Percentiles rank a stretch among this genome's conserved stretches.
Evolutionary conservation across 495 filamentous ascomycete genomes (phyloP).

Genomic region (Annulohypoxylon bovei): DNA sequence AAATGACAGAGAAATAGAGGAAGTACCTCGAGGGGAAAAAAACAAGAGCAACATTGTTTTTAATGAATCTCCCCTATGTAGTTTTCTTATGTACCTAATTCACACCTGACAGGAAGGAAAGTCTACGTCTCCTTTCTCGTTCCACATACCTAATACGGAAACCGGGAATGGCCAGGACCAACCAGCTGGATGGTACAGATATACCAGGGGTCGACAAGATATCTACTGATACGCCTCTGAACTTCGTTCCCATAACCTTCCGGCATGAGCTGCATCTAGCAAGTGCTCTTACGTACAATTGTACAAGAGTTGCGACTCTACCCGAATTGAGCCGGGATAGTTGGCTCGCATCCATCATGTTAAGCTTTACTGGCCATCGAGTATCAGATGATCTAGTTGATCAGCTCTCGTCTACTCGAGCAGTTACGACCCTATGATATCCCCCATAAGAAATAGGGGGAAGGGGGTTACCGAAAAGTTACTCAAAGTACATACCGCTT

Average conservation of each 20-base stretch:
- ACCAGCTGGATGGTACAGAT: not conserved
- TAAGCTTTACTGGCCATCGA: constrained; percentile 38
- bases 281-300: constrained; percentile 38
- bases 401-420: constrained; percentile 39
- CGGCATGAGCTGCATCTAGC: constrained; percentile 22
- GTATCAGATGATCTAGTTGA: constrained; percentile 44
- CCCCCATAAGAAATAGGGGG: constrained; percentile 15
- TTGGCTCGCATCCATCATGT: constrained; percentile 40
- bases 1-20: not conserved
- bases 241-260: constrained; percentile 21
- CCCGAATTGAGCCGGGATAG: constrained; percentile 35
- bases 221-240: constrained; percentile 1
- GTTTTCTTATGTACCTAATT: not conserved
- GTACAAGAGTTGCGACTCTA: constrained; percentile 35
- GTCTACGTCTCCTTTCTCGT: not conserved
- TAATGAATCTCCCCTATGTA: not conserved
- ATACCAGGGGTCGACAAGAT: constrained; percentile 15
- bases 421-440: constrained; percentile 38
- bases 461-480: constrained; percentile 22
- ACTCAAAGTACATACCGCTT: constrained; percentile 15
- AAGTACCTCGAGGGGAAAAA: not conserved
- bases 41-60: not conserved
- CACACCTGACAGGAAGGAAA: not conserved
- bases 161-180: constrained; percentile 15
- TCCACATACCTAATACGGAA: constrained; percentile 16